Conservation (phyloP, 352 stramenopile genomes). For the Globisporangium cystogenes region DNA sequence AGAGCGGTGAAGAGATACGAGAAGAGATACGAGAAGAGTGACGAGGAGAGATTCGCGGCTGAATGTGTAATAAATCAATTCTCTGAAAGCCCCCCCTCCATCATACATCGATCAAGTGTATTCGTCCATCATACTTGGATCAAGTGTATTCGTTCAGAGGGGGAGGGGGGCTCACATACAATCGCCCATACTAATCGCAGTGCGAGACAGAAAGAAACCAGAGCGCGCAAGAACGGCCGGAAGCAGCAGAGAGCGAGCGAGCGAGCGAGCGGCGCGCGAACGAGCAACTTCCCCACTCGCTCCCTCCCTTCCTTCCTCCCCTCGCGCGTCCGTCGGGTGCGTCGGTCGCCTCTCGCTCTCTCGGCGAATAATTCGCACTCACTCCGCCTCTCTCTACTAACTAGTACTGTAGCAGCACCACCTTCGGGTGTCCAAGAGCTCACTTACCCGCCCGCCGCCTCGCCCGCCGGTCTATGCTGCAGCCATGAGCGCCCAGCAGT, state of each 20-base stretch:
- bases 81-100: too few species aligned
- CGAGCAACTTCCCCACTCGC: background rate
- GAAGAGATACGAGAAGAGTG: background rate
- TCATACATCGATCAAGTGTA: too few species aligned
- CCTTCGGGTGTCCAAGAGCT: background rate
- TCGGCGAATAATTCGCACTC: background rate
- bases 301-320: too few species aligned
- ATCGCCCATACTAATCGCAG: background rate
- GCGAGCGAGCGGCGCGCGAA: background rate
- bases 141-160: too few species aligned
- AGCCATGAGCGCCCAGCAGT: conserved; percentile 14
- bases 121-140: too few species aligned
- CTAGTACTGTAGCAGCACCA: too few species aligned
- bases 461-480: conserved; percentile 5
- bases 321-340: too few species aligned
- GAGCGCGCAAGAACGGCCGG: background rate
- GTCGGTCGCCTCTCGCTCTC: background rate
- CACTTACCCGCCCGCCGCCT: background rate
- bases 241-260: background rate
- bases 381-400: background rate
- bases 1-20: background rate
- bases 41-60: background rate
- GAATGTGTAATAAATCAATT: too few species aligned
- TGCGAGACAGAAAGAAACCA: background rate
- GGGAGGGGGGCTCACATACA: too few species aligned